A percentile compares a stretch with the other conserved stretches of the same genome.
These are phyloP conservation scores for Psilocybe mexicana DNA, from an alignment of 1,284 basidiomycete genomes.

Conservation along the genomic window DNA sequence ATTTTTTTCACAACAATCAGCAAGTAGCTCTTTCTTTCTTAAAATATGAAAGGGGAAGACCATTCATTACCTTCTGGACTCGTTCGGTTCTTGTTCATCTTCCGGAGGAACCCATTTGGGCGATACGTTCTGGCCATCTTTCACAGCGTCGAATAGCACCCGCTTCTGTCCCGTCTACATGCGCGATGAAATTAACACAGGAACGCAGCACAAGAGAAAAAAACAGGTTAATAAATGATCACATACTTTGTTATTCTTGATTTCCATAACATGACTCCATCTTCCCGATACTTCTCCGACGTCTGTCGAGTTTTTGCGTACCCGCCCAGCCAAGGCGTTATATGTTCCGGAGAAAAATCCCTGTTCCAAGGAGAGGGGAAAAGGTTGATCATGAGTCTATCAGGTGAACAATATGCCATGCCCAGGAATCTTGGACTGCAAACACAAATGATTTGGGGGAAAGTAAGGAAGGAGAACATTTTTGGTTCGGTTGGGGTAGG, in stretches of 20 bases:
- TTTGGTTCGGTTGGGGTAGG: too few species aligned
- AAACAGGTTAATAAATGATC: neutral
- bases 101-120: conserved; percentile 87
- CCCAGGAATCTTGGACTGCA: too few species aligned
- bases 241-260: conserved; percentile 68
- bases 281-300: conserved; percentile 88
- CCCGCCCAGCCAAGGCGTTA: conserved; percentile 85
- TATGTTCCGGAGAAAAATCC: conserved; percentile 98
- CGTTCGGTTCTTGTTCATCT: conserved; percentile 87
- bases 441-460: too few species aligned
- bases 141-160: conserved; percentile 82
- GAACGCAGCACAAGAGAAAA: neutral
- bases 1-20: neutral
- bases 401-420: neutral
- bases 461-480: too few species aligned
- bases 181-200: neutral
- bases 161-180: conserved; percentile 66
- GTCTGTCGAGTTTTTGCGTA: conserved; percentile 68
- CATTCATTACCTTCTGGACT: conserved; percentile 70
- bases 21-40: neutral
- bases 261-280: conserved; percentile 93
- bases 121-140: conserved; percentile 70
- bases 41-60: neutral
- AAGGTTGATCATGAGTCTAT: neutral
- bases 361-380: conserved; percentile 36